A percentile compares a stretch with the other conserved stretches of the same genome.
phyloP scores from a whole-genome alignment of 148 eudicot genomes.

The Vaccinium macrocarpon region DNA sequence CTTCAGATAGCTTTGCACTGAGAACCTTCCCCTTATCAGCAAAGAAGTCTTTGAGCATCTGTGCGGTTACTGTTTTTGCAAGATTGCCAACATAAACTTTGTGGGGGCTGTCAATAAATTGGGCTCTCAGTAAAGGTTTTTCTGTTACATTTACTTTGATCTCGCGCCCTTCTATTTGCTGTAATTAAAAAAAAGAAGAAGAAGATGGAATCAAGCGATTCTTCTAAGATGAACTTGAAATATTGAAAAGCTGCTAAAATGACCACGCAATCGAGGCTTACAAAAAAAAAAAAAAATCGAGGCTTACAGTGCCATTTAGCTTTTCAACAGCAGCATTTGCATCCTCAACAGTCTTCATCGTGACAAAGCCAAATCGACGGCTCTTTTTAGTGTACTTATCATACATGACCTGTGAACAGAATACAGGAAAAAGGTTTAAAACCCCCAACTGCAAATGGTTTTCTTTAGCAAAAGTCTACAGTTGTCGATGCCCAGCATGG shows the following conservation, averaged over 20 bases:
- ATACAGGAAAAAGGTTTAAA: not conserved
- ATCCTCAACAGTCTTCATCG: slow-evolving; percentile 92
- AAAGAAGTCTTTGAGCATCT: slow-evolving; percentile 61
- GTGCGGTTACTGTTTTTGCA: slow-evolving; percentile 81
- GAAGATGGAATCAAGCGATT: not conserved
- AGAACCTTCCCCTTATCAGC: slow-evolving; percentile 82
- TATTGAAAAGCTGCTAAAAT: not conserved
- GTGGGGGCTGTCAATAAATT: slow-evolving; percentile 75
- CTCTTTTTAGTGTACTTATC: slow-evolving; percentile 84
- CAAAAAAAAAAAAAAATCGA: too few relatives aligned
- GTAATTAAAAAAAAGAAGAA: not conserved
- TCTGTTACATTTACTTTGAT: slow-evolving; percentile 90
- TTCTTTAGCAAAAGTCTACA: not conserved
- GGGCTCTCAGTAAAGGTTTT: slow-evolving; percentile 65
- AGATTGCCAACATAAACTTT: slow-evolving; percentile 94
- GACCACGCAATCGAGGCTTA: slow-evolving; percentile 29
- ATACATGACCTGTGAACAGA: slow-evolving; percentile 66
- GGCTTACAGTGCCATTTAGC: slow-evolving; percentile 77
- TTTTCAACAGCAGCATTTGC: slow-evolving; percentile 83
- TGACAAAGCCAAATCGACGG: slow-evolving; percentile 83
- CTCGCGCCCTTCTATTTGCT: slow-evolving; percentile 84
- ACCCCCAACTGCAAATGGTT: not conserved
- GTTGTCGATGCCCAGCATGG: not conserved
- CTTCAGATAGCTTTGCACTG: slow-evolving; percentile 77
- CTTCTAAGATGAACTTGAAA: not conserved